Evolutionary conservation across 345 rosid genomes (phyloP).

Genomic region (Melaleuca quinquenervia): DNA sequence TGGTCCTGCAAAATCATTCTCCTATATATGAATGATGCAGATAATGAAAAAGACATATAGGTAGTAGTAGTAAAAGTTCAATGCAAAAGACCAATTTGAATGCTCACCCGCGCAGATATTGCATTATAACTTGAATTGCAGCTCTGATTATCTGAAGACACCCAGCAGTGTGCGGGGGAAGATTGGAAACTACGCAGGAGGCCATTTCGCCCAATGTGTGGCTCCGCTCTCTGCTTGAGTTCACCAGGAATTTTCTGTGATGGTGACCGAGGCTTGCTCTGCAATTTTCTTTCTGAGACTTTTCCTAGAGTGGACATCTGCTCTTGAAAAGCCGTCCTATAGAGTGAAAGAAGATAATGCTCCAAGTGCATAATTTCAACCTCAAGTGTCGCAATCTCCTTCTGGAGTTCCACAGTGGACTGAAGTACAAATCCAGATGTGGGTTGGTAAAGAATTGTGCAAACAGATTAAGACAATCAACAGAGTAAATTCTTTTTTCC

Average conservation of each 20-base stretch:
- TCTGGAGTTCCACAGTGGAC: constrained; percentile 54
- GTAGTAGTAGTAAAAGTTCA: not conserved
- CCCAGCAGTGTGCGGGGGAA: constrained; percentile 28
- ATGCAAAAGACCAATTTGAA: not conserved
- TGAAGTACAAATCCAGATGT: constrained; percentile 10
- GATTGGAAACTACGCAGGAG: constrained; percentile 18
- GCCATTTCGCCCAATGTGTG: constrained; percentile 6
- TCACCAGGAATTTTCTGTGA: constrained; percentile 3
- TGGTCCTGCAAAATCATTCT: constrained; percentile 21
- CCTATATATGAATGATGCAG: not conserved
- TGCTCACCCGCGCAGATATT: constrained; percentile 35
- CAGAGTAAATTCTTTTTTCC: not conserved
- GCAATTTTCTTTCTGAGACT: constrained; percentile 11
- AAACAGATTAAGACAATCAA: not conserved
- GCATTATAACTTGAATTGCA: constrained; percentile 25
- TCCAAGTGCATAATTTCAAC: constrained; percentile 59
- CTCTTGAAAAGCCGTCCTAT: constrained; percentile 57
- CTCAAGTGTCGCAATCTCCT: constrained; percentile 62
- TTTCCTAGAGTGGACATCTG: constrained; percentile 19
- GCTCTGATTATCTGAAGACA: constrained; percentile 22
- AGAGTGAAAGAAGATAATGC: constrained; percentile 53
- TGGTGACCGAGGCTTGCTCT: constrained; percentile 16
- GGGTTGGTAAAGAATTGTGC: not conserved
- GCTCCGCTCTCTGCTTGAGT: constrained; percentile 15
- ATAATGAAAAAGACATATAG: not conserved